These are phyloP conservation scores for Sanghuangporus sanghuang DNA, from an alignment of 1,284 basidiomycete genomes.

Conservation along the genomic window DNA sequence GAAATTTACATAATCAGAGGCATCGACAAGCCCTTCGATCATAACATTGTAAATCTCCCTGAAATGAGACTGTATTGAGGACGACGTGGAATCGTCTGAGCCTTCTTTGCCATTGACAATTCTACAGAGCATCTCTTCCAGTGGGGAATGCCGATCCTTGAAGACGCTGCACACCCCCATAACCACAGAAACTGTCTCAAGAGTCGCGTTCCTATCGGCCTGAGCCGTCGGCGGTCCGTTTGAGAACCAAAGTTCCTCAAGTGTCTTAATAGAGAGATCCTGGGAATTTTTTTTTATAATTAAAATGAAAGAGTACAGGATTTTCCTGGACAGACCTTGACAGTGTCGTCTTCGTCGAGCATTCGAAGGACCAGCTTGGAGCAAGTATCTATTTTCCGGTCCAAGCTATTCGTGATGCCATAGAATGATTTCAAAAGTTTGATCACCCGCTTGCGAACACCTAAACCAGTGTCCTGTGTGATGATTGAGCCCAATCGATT, in stretches of 20 bases:
- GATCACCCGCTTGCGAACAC: conserved; percentile 92
- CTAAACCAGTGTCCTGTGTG: conserved; percentile 81
- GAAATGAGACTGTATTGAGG: conserved; percentile 57
- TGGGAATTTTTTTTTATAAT: conserved; percentile 22
- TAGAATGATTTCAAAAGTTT: conserved; percentile 88
- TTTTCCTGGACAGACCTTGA: conserved; percentile 48
- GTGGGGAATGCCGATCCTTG: conserved; percentile 74
- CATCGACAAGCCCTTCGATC: conserved; percentile 85
- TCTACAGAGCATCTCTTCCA: conserved; percentile 82
- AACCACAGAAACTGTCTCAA: conserved; percentile 69
- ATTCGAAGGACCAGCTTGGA: conserved; percentile 80
- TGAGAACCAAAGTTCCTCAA: conserved; percentile 89
- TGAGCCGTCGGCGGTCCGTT: conserved; percentile 26
- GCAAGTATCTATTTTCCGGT: conserved; percentile 75
- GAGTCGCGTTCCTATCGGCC: conserved; percentile 39
- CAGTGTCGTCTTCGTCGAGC: conserved; percentile 88
- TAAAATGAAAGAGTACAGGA: neutral
- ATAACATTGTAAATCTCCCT: conserved; percentile 76
- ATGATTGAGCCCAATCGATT: neutral
- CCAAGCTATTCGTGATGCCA: conserved; percentile 49
- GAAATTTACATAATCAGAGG: conserved; percentile 70
- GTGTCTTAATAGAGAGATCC: conserved; percentile 82
- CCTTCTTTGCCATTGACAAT: conserved; percentile 64
- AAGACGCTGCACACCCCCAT: conserved; percentile 82
- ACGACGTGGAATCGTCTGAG: conserved; percentile 32